Conservation (phyloP, 1,139 yeast species). For the Yamadazyma aaseri region DNA sequence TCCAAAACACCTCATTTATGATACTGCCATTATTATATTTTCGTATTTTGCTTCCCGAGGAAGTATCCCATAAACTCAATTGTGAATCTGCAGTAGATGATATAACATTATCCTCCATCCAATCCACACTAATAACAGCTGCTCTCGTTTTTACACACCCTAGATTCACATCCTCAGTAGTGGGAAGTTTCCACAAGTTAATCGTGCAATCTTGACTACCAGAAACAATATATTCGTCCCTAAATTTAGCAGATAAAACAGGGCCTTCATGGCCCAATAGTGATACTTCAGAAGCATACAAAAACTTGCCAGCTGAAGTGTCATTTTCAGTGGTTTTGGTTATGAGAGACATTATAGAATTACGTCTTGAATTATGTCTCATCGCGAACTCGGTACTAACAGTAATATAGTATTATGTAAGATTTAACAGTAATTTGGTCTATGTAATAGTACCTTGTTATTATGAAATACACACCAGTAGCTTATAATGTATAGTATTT, state of each 20-base stretch:
- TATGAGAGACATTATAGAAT: background rate
- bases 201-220: conserved; percentile 53
- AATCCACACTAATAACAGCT: conserved; percentile 50
- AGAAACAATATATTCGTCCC: conserved; percentile 40
- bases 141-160: conserved; percentile 36
- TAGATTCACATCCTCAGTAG: conserved; percentile 29
- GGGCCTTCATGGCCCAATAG: conserved; percentile 52
- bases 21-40: conserved; percentile 33
- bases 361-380: too few species aligned
- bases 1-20: conserved; percentile 51
- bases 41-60: conserved; percentile 53
- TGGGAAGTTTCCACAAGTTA: conserved; percentile 46
- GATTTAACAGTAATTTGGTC: too few species aligned
- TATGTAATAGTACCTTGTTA: too few species aligned
- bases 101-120: conserved; percentile 40
- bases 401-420: too few species aligned
- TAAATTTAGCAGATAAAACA: conserved; percentile 46
- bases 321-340: background rate
- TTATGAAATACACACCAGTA: too few species aligned
- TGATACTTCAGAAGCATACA: conserved; percentile 9
- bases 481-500: too few species aligned
- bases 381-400: too few species aligned
- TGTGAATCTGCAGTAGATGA: conserved; percentile 54
- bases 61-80: conserved; percentile 54
- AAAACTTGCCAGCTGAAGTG: background rate